phyloP scores from a whole-genome alignment of 2,329 filamentous ascomycete species.

The Madurella fahalii region DNA sequence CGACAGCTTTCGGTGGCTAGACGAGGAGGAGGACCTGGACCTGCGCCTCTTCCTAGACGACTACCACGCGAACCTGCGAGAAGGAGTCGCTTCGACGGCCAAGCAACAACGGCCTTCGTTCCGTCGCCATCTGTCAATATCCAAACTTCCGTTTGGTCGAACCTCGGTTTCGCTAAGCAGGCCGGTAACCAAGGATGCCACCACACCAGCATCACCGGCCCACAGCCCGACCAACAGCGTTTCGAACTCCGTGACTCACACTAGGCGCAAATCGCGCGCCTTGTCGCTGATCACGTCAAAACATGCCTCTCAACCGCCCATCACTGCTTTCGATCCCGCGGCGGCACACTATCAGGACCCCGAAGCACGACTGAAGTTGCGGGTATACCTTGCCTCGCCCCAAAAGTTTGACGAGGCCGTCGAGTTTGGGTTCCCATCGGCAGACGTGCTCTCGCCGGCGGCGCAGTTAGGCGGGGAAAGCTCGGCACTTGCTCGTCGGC shows the following conservation, averaged over 20 bases:
- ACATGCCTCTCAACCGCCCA: conserved; percentile 41
- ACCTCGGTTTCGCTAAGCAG: conserved; percentile 46
- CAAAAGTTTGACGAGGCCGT: conserved; percentile 95
- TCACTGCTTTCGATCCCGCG: conserved; percentile 60
- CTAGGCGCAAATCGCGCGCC: conserved; percentile 50
- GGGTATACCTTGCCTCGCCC: conserved; percentile 80
- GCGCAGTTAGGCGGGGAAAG: conserved; percentile 29
- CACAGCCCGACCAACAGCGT: conserved; percentile 30
- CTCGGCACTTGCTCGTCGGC: conserved; percentile 24
- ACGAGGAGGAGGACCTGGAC: conserved; percentile 68
- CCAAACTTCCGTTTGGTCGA: conserved; percentile 60
- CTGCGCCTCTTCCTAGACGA: conserved; percentile 63
- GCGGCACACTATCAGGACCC: conserved; percentile 87
- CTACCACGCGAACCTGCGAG: conserved; percentile 61
- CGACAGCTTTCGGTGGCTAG: conserved; percentile 69
- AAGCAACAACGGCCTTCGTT: conserved; percentile 57
- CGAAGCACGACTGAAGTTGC: conserved; percentile 78
- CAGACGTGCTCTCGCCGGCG: conserved; percentile 39
- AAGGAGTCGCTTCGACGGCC: conserved; percentile 40
- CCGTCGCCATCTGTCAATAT: conserved; percentile 68
- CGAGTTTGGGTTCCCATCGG: conserved; percentile 83
- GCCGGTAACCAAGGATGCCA: conserved; percentile 42
- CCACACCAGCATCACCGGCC: conserved; percentile 28
- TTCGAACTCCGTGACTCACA: conserved; percentile 32
- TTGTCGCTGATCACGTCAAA: conserved; percentile 51